phyloP scores from a whole-genome alignment of 2,329 filamentous ascomycete genomes.

The Cryphonectria japonica region DNA sequence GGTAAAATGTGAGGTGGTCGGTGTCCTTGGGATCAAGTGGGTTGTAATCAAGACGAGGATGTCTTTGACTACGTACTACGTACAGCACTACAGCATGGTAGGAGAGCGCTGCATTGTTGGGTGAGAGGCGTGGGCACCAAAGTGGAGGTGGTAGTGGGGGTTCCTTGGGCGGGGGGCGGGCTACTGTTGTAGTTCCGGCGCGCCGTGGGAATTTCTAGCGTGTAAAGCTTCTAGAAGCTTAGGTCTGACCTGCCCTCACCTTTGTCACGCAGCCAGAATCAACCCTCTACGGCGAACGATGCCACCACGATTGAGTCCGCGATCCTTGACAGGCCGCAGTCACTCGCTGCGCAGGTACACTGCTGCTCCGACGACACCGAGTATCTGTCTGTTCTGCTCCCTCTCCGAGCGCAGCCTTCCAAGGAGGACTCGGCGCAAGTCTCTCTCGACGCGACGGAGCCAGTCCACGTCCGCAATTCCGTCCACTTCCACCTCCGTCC shows the following conservation, averaged over 20 bases:
- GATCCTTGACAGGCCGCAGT: slow-evolving; percentile 33
- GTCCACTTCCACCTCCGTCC: background rate
- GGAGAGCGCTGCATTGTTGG: background rate
- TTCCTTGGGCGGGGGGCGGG: background rate
- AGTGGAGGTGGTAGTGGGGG: background rate
- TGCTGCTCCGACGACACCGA: slow-evolving; percentile 17
- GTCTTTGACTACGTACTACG: background rate
- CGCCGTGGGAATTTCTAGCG: slow-evolving; percentile 9
- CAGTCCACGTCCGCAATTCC: slow-evolving; percentile 33
- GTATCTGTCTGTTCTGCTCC: slow-evolving; percentile 41
- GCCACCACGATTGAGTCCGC: slow-evolving; percentile 38
- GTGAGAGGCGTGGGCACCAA: background rate
- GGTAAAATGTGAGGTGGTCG: background rate
- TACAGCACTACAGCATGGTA: background rate
- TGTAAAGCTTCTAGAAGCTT: slow-evolving; percentile 20
- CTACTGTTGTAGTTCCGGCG: background rate
- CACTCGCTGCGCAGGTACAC: slow-evolving; percentile 20
- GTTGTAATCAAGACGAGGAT: background rate
- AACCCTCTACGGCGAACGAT: slow-evolving; percentile 32
- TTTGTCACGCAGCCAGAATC: background rate
- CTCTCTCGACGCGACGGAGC: slow-evolving; percentile 29
- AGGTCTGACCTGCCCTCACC: background rate
- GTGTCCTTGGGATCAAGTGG: background rate
- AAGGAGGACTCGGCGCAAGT: slow-evolving; percentile 25
- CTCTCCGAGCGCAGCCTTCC: slow-evolving; percentile 28